These are phyloP conservation scores for Cyphellophora europaea DNA, from an alignment of 2,329 filamentous ascomycete species.

Conservation along the genomic window DNA sequence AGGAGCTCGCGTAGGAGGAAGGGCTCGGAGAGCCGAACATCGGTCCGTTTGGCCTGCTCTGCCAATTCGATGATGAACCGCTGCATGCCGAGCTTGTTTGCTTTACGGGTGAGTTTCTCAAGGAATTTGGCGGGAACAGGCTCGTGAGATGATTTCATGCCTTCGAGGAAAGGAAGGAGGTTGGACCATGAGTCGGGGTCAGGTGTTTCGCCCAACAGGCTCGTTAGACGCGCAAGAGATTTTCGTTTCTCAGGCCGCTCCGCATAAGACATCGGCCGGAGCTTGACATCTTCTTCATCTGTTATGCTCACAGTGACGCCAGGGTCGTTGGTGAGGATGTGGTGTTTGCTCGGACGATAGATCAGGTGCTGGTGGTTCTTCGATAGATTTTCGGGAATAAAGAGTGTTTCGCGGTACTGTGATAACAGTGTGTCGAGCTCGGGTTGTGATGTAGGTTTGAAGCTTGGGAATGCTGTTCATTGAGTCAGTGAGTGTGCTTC, in stretches of 20 bases:
- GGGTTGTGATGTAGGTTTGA: slow-evolving; percentile 28
- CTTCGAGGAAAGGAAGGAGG: slow-evolving; percentile 30
- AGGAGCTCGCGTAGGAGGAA: slow-evolving; percentile 25
- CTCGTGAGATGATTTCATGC: slow-evolving; percentile 23
- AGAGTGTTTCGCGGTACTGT: slow-evolving; percentile 33
- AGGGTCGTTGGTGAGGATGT: slow-evolving; percentile 28
- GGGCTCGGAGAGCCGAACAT: slow-evolving; percentile 24
- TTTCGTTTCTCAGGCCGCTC: slow-evolving; percentile 26
- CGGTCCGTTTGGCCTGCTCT: slow-evolving; percentile 26
- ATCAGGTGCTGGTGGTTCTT: slow-evolving; percentile 29
- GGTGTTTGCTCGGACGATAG: slow-evolving; percentile 27
- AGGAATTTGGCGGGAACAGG: slow-evolving; percentile 20
- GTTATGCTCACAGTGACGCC: slow-evolving; percentile 30
- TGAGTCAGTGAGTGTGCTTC: too few species aligned
- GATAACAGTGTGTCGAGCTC: slow-evolving; percentile 31
- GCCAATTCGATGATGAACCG: slow-evolving; percentile 27
- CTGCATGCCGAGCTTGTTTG: slow-evolving; percentile 26
- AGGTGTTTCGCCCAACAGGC: slow-evolving; percentile 26
- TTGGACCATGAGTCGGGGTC: slow-evolving; percentile 28
- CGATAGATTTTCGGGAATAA: slow-evolving; percentile 31
- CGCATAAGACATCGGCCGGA: slow-evolving; percentile 26
- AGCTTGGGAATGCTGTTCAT: too few species aligned
- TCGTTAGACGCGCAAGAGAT: slow-evolving; percentile 21
- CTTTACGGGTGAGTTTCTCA: slow-evolving; percentile 29
- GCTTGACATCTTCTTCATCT: slow-evolving; percentile 27